Evolutionary conservation across 1,139 yeast species (phyloP), one percentile per base, ranked within the genome.

Genomic region (Hansenula lynferdii): DNA sequence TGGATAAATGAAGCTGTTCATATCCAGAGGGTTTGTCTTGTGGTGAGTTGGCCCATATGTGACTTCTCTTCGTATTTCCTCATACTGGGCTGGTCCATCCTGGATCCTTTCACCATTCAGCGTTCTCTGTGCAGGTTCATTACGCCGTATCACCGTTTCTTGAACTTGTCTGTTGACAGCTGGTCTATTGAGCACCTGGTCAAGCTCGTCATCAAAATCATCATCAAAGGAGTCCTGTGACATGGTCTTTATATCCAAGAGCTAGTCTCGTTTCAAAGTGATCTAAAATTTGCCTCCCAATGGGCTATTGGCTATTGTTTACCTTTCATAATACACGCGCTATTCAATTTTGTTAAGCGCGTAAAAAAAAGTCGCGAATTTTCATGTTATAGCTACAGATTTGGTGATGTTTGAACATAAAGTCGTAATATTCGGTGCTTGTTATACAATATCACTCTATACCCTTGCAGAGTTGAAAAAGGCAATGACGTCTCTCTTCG

Each of bases 1-100:
- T 0, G 99, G 98, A 57, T 92, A 94, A 1, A 86, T 66, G 54
- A 81, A 87, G 0, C 77, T 67, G 8, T 50, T 40, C n/a, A 78
- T 55, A 19, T 54, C 58, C 1, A 57, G 57, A 25, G 58, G 54
- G 48, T 74, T 66, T 37, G 74, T 54, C 9, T 48, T 53, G 50
- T 79, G 85, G 47, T 76, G 83, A 0, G 80, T 73, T 1, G 76
- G 69, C 3, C 58, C 60, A 43, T 50, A 66, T 0, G 58, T 54
- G 3, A 64, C 59, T 4, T 51, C 54, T 14, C 54, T 41, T 16
- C 45, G 48, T 2, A 62, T 49, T 45, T 65, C 68, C 42, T 62
- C 66, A 43, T 65, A 65, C 6, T 35, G 31, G 9, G 51, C 48
- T 2, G 54, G 49, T 16, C 56, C 49, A 31, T 60, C 52, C 3